Conservation (phyloP, 352 stramenopile species). For the Phytophthora crassamura region DNA sequence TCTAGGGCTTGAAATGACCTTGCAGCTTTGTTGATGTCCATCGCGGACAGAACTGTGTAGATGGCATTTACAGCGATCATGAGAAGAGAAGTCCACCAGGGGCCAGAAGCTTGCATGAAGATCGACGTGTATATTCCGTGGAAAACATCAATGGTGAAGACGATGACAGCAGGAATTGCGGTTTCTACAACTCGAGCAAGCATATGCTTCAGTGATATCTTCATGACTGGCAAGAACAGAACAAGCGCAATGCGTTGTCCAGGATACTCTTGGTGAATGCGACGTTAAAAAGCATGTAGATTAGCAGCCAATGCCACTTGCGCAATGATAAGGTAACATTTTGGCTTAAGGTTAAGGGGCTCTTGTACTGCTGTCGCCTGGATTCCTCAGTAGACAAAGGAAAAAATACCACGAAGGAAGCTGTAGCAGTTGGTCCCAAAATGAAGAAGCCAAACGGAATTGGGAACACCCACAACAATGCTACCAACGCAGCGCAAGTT, state of each 20-base stretch:
- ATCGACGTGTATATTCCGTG: conserved; percentile 24
- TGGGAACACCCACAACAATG: conserved; percentile 16
- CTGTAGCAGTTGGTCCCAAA: background rate
- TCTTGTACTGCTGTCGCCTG: background rate
- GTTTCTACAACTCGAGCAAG: conserved; percentile 10
- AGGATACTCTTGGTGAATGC: conserved; percentile 4
- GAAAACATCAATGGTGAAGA: conserved; percentile 27
- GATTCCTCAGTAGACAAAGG: background rate
- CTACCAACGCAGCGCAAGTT: background rate
- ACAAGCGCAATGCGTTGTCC: conserved; percentile 4
- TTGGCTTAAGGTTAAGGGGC: conserved; percentile 10
- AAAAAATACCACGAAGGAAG: conserved; percentile 8
- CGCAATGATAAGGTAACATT: conserved; percentile 13
- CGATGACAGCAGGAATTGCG: conserved; percentile 14
- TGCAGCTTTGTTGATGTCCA: conserved; percentile 18
- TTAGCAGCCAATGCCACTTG: conserved; percentile 3
- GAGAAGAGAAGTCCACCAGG: conserved; percentile 11
- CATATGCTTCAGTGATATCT: conserved; percentile 16
- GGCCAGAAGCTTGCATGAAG: conserved; percentile 16
- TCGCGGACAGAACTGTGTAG: conserved; percentile 7
- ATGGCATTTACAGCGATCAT: conserved; percentile 20
- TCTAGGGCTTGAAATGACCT: conserved; percentile 4
- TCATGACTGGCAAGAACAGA: conserved; percentile 16
- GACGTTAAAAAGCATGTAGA: conserved; percentile 21
- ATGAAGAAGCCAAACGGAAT: conserved; percentile 20